Evolutionary conservation across 2,329 filamentous ascomycete species (phyloP).

Genomic region (Ampelomyces quisqualis): DNA sequence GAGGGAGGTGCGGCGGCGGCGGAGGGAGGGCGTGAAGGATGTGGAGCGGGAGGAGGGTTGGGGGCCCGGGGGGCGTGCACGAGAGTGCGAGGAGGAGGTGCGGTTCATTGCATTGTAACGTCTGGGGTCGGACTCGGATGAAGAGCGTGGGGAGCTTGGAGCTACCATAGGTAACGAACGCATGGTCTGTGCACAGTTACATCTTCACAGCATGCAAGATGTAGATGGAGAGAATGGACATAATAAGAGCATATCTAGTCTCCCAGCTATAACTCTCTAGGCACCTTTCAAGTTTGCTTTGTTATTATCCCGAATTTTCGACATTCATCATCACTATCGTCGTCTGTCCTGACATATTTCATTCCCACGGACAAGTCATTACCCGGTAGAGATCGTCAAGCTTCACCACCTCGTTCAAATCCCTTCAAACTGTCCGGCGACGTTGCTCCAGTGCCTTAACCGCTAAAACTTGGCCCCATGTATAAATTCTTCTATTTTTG

Average conservation of each 20-base stretch:
- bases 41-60: slow-evolving; percentile 26
- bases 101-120: slow-evolving; percentile 49
- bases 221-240: too few relatives aligned
- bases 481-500: slow-evolving; percentile 4
- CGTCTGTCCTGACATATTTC: background rate
- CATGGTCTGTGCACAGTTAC: slow-evolving; percentile 5
- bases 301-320: background rate
- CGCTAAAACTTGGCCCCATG: slow-evolving; percentile 24
- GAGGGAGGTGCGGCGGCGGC: slow-evolving; percentile 65
- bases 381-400: too few relatives aligned
- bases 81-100: slow-evolving; percentile 41
- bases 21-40: slow-evolving; percentile 56
- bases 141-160: background rate
- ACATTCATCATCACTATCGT: background rate
- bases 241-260: too few relatives aligned
- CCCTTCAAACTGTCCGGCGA: background rate
- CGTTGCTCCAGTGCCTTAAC: slow-evolving; percentile 2
- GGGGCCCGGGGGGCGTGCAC: slow-evolving; percentile 17
- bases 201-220: too few relatives aligned
- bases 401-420: background rate
- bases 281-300: too few relatives aligned
- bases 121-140: background rate
- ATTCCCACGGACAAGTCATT: too few relatives aligned
- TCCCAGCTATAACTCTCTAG: too few relatives aligned
- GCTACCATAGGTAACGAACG: background rate